These are phyloP conservation scores for Pythium scleroteichum DNA, from an alignment of 352 stramenopile species.

Conservation along the genomic window DNA sequence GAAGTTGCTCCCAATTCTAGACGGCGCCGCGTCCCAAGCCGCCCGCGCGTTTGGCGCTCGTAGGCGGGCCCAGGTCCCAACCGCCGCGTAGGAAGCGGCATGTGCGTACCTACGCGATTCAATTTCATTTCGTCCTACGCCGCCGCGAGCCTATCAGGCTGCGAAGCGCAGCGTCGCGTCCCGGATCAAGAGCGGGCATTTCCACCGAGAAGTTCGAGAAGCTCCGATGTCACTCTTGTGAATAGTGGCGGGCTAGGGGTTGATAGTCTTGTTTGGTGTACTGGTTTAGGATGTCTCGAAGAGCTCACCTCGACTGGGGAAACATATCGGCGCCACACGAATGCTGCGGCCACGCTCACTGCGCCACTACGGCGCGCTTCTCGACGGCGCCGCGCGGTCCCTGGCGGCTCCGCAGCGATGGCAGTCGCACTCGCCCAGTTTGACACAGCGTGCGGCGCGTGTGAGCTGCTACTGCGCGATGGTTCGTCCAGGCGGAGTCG, in stretches of 20 bases:
- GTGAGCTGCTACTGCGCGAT: conserved; percentile 1
- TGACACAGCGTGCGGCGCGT: conserved; percentile 18
- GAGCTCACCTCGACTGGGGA: too few relatives aligned
- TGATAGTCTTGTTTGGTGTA: neutral
- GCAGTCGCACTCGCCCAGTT: conserved; percentile 6
- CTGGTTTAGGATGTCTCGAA: neutral
- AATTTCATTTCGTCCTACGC: conserved; percentile 22
- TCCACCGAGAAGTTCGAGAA: neutral
- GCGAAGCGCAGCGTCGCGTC: neutral
- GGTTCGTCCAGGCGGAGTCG: neutral
- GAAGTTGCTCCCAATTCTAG: conserved; percentile 34
- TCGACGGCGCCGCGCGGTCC: conserved; percentile 3
- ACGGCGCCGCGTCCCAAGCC: conserved; percentile 31
- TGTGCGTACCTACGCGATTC: neutral
- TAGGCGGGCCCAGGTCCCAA: conserved; percentile 18
- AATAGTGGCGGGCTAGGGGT: conserved; percentile 21
- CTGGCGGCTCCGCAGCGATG: neutral
- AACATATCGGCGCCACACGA: neutral
- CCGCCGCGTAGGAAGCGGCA: conserved; percentile 15
- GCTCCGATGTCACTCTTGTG: conserved; percentile 12
- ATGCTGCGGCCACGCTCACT: conserved; percentile 23
- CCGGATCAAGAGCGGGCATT: neutral
- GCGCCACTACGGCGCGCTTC: conserved; percentile 24
- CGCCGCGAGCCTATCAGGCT: neutral
- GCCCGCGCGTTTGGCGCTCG: neutral